phyloP scores from a whole-genome alignment of 495 filamentous ascomycete species.

The Tetracladium marchalianum region DNA sequence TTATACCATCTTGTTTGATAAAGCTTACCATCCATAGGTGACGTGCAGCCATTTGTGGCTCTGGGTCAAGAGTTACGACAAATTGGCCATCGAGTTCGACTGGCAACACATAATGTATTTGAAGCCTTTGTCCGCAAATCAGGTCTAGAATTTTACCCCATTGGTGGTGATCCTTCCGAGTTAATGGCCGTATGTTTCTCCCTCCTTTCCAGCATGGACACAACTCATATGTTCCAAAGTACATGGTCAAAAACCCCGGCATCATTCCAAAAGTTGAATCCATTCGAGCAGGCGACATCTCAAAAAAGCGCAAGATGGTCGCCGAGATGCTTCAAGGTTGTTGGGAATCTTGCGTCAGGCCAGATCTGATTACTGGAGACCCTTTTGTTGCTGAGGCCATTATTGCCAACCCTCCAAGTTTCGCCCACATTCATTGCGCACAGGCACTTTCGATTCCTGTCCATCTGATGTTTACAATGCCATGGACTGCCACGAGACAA shows the following conservation, averaged over 20 bases:
- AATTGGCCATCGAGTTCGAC: slow-evolving; percentile 54
- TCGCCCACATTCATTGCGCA: slow-evolving; percentile 67
- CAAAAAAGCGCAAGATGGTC: slow-evolving; percentile 49
- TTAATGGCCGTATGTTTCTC: slow-evolving; percentile 32
- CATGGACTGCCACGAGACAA: slow-evolving; percentile 45
- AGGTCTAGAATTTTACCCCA: slow-evolving; percentile 64
- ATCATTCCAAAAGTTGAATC: slow-evolving; percentile 57
- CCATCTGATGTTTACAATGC: slow-evolving; percentile 55
- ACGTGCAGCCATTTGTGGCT: slow-evolving; percentile 63
- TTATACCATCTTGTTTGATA: background rate
- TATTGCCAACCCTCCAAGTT: slow-evolving; percentile 72
- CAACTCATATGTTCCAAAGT: slow-evolving; percentile 5
- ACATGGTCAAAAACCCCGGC: slow-evolving; percentile 71
- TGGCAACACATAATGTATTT: slow-evolving; percentile 67
- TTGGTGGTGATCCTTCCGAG: slow-evolving; percentile 54
- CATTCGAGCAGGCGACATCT: slow-evolving; percentile 53
- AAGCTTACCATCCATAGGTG: slow-evolving; percentile 28
- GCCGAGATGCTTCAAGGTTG: slow-evolving; percentile 57
- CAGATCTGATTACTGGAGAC: slow-evolving; percentile 27
- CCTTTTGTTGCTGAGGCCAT: slow-evolving; percentile 70
- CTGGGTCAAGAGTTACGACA: slow-evolving; percentile 49
- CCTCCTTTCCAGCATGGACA: slow-evolving; percentile 36
- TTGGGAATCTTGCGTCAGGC: slow-evolving; percentile 57
- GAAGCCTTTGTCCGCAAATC: slow-evolving; percentile 48
- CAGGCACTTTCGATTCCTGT: slow-evolving; percentile 61